These are phyloP conservation scores for Skeletonema costatum DNA, from an alignment of 108 stramenopile species.

Conservation along the genomic window DNA sequence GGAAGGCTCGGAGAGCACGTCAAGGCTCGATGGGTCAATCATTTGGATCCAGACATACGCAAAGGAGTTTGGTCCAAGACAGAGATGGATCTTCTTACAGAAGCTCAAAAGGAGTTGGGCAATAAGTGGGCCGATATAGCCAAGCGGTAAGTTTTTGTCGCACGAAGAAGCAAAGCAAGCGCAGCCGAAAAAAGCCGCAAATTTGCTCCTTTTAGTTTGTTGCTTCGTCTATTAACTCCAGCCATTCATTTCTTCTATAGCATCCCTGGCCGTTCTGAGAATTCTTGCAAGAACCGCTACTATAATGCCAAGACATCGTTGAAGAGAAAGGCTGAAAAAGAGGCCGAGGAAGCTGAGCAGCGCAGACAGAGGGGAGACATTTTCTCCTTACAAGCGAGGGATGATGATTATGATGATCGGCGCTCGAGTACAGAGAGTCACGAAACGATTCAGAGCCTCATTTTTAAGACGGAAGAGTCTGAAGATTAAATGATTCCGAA, in stretches of 20 bases:
- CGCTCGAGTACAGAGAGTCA: neutral
- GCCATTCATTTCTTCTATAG: too few relatives aligned
- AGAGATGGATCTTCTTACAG: slow-evolving; percentile 76
- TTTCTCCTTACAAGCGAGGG: neutral
- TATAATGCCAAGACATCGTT: slow-evolving; percentile 70
- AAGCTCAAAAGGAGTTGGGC: slow-evolving; percentile 63
- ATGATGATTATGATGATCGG: neutral
- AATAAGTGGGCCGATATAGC: slow-evolving; percentile 91
- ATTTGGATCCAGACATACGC: slow-evolving; percentile 87
- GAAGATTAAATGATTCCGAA: too few relatives aligned
- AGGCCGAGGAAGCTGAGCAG: neutral
- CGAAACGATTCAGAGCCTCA: neutral
- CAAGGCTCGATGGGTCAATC: slow-evolving; percentile 94
- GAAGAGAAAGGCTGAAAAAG: slow-evolving; percentile 6
- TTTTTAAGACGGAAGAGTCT: neutral
- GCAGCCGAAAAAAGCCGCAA: too few relatives aligned
- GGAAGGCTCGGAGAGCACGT: slow-evolving; percentile 95
- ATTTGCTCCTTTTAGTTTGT: too few relatives aligned
- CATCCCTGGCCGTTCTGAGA: slow-evolving; percentile 90
- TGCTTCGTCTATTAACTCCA: too few relatives aligned
- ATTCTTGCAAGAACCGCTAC: slow-evolving; percentile 94
- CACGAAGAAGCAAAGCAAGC: too few relatives aligned
- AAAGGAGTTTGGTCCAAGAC: slow-evolving; percentile 81
- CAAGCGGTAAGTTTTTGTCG: slow-evolving; percentile 28
- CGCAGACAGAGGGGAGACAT: neutral